These are phyloP conservation scores for Metarhizium robertsii DNA, from an alignment of 2,329 filamentous ascomycete genomes.

Conservation along the genomic window DNA sequence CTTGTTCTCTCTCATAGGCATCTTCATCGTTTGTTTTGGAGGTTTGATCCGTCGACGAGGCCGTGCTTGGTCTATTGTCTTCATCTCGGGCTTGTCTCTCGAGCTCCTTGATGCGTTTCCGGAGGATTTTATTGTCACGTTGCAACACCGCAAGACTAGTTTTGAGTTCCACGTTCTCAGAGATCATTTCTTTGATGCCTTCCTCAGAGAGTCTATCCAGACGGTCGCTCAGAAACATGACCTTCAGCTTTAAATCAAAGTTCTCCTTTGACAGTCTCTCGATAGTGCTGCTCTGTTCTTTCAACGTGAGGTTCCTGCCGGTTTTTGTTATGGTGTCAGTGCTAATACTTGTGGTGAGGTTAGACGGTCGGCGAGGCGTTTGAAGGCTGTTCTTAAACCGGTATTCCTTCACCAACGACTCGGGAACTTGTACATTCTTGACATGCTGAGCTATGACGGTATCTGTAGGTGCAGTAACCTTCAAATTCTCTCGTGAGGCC, in stretches of 20 bases:
- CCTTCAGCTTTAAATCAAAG: conserved; percentile 93
- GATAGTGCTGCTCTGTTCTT: conserved; percentile 96
- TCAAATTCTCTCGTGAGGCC: conserved; percentile 41
- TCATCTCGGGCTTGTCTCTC: conserved; percentile 69
- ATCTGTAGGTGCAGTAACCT: conserved; percentile 60
- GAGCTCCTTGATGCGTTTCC: conserved; percentile 73
- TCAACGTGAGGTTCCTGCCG: conserved; percentile 73
- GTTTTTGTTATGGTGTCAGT: conserved; percentile 38
- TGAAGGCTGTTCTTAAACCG: conserved; percentile 60
- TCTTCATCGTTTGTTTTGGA: conserved; percentile 49
- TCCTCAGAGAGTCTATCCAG: conserved; percentile 91
- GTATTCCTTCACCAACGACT: conserved; percentile 80
- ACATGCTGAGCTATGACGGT: conserved; percentile 84
- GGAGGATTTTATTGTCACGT: conserved; percentile 79
- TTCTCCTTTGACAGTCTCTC: conserved; percentile 96
- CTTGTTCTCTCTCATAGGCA: conserved; percentile 66
- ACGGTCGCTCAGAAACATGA: conserved; percentile 92
- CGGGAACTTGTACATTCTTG: conserved; percentile 82
- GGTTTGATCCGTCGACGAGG: conserved; percentile 50
- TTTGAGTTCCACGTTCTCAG: conserved; percentile 91
- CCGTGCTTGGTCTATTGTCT: conserved; percentile 52
- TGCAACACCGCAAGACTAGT: conserved; percentile 82
- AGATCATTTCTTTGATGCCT: conserved; percentile 95
- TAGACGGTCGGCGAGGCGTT: conserved; percentile 46
- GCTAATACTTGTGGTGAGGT: conserved; percentile 27